Evolutionary conservation across 2,329 filamentous ascomycete species (phyloP), one percentile per base, ranked within the genome.

Genomic region (Dactylellina cionopaga): DNA sequence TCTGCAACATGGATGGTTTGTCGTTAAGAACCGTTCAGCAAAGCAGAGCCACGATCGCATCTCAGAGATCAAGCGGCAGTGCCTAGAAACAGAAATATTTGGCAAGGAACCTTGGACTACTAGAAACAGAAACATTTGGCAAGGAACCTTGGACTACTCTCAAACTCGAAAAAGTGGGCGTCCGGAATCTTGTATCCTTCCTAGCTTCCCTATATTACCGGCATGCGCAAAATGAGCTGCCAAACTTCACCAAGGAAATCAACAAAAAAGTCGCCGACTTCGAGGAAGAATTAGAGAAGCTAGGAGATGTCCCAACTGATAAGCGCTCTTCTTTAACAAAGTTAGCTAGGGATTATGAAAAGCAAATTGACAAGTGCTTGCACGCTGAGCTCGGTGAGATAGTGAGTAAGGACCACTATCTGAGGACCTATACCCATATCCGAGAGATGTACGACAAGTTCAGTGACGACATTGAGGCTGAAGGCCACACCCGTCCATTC

Each of bases 201-300:
- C 77, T 85, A 5, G 78, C 80, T 24, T 80, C 81, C 5, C 77
- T 83, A 0, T 78, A 84, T 0, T 79, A 79, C 1, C 74, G 76
- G 1, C 80, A 83, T 62, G 80, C 83, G 1, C 80, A 80, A 19
- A 78, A 78, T 2, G 81, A 83, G 65, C 84, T 85, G 70, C 82
- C 83, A 1, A 78, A 79, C 62, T 80, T 83, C 71, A 77, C 80
- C 2, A 78, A 80, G 1, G 81, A 84, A 44, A 79, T 81, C 54
- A 75, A 74, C 76, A 76, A 9, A 73, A 72, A 3, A 75, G 72
- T 54, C 6, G 35, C 15, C 19, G 37, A 54, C 17, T 24, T 15
- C 10, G 15, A 25, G 2, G 13, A 43, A 3, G 6, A 64, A 24
- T 17, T 64, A 11, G 9, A 7, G 9, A 19, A 6, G 5, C 17